phyloP scores from a whole-genome alignment of 169 alveolate species.

The Babesia sp. region DNA sequence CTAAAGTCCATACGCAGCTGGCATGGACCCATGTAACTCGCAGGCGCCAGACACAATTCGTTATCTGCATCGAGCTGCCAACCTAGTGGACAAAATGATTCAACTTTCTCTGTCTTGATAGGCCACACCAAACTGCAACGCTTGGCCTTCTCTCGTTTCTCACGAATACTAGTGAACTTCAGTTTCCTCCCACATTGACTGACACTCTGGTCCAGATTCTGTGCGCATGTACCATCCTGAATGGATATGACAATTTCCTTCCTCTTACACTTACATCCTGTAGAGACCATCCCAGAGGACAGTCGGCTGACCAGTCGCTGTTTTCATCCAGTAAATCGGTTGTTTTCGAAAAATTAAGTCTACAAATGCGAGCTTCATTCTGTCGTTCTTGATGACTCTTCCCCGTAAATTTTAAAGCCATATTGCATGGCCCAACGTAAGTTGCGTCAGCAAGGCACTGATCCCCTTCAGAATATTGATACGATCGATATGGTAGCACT shows the following conservation, averaged over 20 bases:
- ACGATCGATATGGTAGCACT: neutral
- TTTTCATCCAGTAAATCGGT: slow-evolving; percentile 7
- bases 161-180: slow-evolving; percentile 7
- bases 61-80: slow-evolving; percentile 60
- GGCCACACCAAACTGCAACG: slow-evolving; percentile 49
- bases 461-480: neutral
- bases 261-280: slow-evolving; percentile 18
- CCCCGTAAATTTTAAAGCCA: slow-evolving; percentile 29
- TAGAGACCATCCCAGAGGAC: slow-evolving; percentile 55
- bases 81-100: slow-evolving; percentile 65
- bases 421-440: slow-evolving; percentile 70
- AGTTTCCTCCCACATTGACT: slow-evolving; percentile 12
- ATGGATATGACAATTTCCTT: neutral
- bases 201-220: slow-evolving; percentile 8
- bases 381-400: slow-evolving; percentile 37
- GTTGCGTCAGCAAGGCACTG: slow-evolving; percentile 65
- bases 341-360: slow-evolving; percentile 55
- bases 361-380: slow-evolving; percentile 39
- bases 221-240: slow-evolving; percentile 18
- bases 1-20: slow-evolving; percentile 65
- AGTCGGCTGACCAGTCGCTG: slow-evolving; percentile 43
- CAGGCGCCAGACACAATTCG: slow-evolving; percentile 69
- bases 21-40: slow-evolving; percentile 74
- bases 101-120: slow-evolving; percentile 5
- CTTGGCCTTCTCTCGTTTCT: slow-evolving; percentile 26